Evolutionary conservation across 306 rosid genomes (phyloP), one percentile per base, ranked within the genome.

Genomic region (Glycyrrhiza uralensis): DNA sequence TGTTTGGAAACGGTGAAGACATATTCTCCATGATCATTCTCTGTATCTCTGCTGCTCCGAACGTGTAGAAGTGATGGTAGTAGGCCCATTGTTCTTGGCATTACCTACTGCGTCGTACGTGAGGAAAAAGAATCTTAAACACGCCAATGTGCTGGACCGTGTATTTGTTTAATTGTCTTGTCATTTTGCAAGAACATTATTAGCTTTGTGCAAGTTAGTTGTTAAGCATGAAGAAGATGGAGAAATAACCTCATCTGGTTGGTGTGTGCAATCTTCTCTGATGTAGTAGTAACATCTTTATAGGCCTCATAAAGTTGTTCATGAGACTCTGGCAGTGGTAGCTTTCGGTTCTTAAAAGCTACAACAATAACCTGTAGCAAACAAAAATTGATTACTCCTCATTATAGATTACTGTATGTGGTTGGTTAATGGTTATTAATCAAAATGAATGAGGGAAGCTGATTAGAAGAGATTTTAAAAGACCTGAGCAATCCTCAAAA

Each of bases 251-350:
- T 87, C 81, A 93, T 80, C 56, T 93, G 93, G 11, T 83, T 74
- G 44, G 98, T 88, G 42, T 85, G 96, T 64, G 89, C 51, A 49
- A 93, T 76, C 74, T 84, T 84, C 32, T 84, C 91, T 9, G 64
- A 38, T 7, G 66, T 44, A 39, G 36, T 44, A 39, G 36, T 47
- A 33, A 24, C 50, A 35, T 79, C 91, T 24, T 85, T 83, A n/a
- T 84, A 76, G 6, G 69, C 82, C 81, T 93, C 97, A 71, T 88
- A 84, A 42, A 93, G 80, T 68, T 90, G 80, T 30, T 61, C 77
- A 32, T 87, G 29, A 14, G 73, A 51, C 49, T 75, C 83, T 1
- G 93, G 92, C 45, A 79, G 44, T 33, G 82, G 26, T 52, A 90
- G 52, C 30, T 79, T 68, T 69, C 88, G 66, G 80, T 93, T 93